Conservation (phyloP, 768 basidiomycete species). For the Kondoa subrosea region DNA sequence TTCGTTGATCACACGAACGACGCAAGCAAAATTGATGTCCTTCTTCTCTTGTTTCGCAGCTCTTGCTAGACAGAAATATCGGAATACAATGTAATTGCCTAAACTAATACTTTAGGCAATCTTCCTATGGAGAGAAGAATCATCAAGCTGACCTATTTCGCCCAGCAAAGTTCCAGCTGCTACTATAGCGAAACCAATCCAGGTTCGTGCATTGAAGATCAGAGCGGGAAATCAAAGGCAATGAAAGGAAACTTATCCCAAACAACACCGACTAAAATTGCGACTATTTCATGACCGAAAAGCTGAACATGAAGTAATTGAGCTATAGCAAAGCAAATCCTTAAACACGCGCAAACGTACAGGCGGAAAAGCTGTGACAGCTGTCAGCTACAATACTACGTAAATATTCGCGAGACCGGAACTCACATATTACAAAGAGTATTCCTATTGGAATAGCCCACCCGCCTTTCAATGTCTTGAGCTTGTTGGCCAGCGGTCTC, state of each 20-base stretch:
- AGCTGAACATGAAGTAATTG: conserved; percentile 36
- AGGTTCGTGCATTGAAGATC: neutral
- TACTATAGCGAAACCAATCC: conserved; percentile 64
- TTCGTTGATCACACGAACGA: conserved; percentile 51
- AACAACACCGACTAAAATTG: conserved; percentile 63
- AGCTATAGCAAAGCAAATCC: no score
- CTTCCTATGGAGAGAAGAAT: conserved; percentile 29
- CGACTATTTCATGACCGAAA: conserved; percentile 71
- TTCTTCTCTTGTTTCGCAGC: conserved; percentile 47
- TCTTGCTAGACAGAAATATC: conserved; percentile 54
- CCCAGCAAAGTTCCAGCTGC: conserved; percentile 66
- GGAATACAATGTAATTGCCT: conserved; percentile 44
- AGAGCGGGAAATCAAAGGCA: neutral
- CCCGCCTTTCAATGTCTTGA: neutral
- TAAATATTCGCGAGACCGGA: conserved; percentile 44
- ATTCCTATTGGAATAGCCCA: conserved; percentile 40
- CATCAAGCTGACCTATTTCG: conserved; percentile 79
- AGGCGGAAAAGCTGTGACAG: no score
- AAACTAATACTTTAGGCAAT: neutral
- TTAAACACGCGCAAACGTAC: no score
- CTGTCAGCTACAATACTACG: neutral
- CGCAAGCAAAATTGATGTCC: conserved; percentile 39
- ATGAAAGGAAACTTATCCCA: neutral
- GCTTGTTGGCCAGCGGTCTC: neutral
- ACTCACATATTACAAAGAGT: conserved; percentile 67